Base-by-base conservation (phyloP, 192 early-diverging fungal genomes). In the Backusella morwellensis region DNA sequence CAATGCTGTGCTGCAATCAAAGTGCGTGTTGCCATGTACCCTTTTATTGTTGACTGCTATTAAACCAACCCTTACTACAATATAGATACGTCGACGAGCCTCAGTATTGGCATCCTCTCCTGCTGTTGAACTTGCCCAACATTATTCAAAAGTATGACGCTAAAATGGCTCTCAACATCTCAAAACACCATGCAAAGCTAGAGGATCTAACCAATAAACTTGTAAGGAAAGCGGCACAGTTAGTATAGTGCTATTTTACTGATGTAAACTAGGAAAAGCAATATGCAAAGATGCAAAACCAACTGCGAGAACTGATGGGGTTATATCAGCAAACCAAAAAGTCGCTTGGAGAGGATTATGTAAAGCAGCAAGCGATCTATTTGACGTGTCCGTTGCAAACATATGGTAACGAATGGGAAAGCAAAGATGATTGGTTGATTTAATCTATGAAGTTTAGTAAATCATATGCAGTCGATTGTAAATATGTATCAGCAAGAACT, bases 31-130 rank as follows among this genome's bases (percentile, higher is more conserved):
- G 47, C n/a, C 19, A 50, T n/a, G 15, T 50, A 44, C 42, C 17
- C 6, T 14, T 38, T 23, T 23, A 38, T 12, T 32, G 34, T 68
- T 52, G n/a, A 50, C 19, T 35, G 29, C 36, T 41, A 52, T 8
- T 35, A 44, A 67, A 38, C 9, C 26, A 6, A n/a, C 7, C 26
- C 1, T 34, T 26, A 36, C 59, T n/a, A 6, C 3, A 44, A 36
- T 38, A 12, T 56, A 82, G 80, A 50, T 82, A 82, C 42, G 76
- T 73, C 1, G 80, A 82, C 8, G 77, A 82, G 40, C 2, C 42
- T 12, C 73, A 68, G 6, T 82, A 82, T 56, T 82, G 80, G 80
- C 80, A 82, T 42, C 80, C 80, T 6, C 56, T 63, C 23, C 34
- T 82, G 11, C 21, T 29, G 1, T 32, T 68, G 23, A 66, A 68